These are phyloP conservation scores for Crithidia acanthocephali DNA, from an alignment of 208 protist species.

Conservation along the genomic window DNA sequence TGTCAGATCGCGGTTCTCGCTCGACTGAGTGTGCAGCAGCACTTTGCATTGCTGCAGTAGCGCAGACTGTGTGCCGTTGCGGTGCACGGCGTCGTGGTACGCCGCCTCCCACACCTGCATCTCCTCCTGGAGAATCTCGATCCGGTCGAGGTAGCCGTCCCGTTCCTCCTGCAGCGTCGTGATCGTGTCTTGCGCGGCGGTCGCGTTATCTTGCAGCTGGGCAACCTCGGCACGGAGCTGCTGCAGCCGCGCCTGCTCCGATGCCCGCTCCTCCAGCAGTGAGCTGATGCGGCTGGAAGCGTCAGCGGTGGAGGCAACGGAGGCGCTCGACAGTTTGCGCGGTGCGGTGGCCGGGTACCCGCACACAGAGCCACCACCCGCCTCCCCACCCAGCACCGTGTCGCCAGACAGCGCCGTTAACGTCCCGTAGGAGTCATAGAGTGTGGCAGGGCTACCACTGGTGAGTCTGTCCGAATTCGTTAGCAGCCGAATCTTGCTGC, in stretches of 20 bases:
- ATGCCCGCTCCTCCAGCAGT: constrained; percentile 46
- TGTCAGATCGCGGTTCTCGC: constrained; percentile 44
- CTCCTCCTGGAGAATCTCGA: constrained; percentile 59
- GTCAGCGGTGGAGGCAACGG: constrained; percentile 1
- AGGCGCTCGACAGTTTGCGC: constrained; percentile 26
- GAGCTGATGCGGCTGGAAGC: constrained; percentile 30
- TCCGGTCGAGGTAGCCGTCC: constrained; percentile 33
- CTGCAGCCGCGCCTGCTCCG: constrained; percentile 45
- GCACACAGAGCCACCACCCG: not conserved
- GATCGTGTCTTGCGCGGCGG: constrained; percentile 43
- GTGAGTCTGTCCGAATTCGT: not conserved
- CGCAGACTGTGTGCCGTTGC: constrained; percentile 33
- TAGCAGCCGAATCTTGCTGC: constrained; percentile 30
- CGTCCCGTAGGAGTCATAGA: not conserved
- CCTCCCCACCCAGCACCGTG: not conserved
- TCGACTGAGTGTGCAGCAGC: constrained; percentile 33
- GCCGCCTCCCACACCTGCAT: constrained; percentile 68
- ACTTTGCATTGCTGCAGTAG: constrained; percentile 32
- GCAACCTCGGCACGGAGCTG: constrained; percentile 40
- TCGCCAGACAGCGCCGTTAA: not conserved
- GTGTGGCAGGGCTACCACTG: not conserved
- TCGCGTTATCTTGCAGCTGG: constrained; percentile 51
- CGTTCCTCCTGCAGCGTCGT: constrained; percentile 51
- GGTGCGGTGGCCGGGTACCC: constrained; percentile 6
- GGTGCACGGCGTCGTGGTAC: constrained; percentile 42